Conservation (phyloP, 2,329 filamentous ascomycete species). For the Colletotrichum sp. region DNA sequence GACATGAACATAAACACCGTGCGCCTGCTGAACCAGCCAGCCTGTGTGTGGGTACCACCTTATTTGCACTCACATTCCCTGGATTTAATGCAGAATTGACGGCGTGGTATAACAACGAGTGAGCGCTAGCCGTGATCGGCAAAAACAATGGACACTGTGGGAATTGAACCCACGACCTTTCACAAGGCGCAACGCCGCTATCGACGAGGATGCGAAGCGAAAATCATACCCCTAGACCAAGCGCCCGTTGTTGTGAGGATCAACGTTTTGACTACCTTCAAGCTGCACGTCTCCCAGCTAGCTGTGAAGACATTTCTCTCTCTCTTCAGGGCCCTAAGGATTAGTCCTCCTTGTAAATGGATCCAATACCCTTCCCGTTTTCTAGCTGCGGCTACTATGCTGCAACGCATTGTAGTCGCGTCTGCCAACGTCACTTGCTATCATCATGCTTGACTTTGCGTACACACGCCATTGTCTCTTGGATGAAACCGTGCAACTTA, state of each 20-base stretch:
- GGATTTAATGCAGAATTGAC: background rate
- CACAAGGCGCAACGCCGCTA: background rate
- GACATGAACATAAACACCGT: background rate
- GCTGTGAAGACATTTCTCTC: background rate
- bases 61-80: background rate
- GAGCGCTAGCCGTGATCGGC: accelerated
- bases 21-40: background rate
- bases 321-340: too few species aligned
- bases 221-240: background rate
- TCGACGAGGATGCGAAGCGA: background rate
- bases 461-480: accelerated
- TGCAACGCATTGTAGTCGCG: accelerated
- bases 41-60: background rate
- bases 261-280: accelerated
- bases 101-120: background rate
- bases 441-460: background rate
- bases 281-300: accelerated
- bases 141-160: background rate
- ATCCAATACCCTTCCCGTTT: accelerated
- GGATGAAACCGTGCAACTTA: background rate
- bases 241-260: background rate
- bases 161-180: slow-evolving; percentile 1
- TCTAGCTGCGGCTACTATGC: background rate
- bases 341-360: accelerated
- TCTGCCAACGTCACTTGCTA: background rate